Base-by-base conservation (phyloP, 202 grass and related monocot genomes). In the Bolboschoenoplectus hybrid region DNA sequence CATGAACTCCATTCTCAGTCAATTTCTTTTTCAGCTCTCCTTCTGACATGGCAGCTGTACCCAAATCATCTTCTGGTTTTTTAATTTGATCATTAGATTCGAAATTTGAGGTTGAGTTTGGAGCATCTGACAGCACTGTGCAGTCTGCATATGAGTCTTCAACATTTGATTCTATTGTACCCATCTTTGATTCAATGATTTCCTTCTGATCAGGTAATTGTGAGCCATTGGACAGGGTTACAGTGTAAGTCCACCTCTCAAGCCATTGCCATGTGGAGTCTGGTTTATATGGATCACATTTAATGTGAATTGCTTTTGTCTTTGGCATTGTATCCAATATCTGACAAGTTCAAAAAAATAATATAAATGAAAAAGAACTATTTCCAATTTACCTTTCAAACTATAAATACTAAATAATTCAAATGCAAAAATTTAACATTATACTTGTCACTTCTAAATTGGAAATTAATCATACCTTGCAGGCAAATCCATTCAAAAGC, bases 221-320 rank as follows among this genome's bases (percentile, higher is more conserved):
- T 17, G 52, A 84, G 12, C 6, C 63, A 69, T 72, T 84, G 46
- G 26, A 62, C 64, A 87, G 53, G 26, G 77, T 87, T 76, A 91
- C 64, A 45, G 92, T 86, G 84, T 87, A 34, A 84, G 87, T 91
- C 97, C 97, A 99, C 87, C 90, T 99, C 80, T 96, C 90, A 91
- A 99, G 89, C 97, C 97, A 99, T 78, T 96, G 68, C 93, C 97
- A 99, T 85, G 87, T 87, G 50, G 70, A 73, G 95, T 99, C 90
- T 88, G 88, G 87, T 81, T 92, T 92, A 60, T 87, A 99, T 81
- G 90, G 89, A 89, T 99, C 89, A 74, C 97, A 99, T 81, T 90
- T 97, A 70, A 96, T 93, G 85, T 90, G 81, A 81, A 94, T 82
- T 61, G 80, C 69, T 85, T 97, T 99, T 85, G 86, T 89, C 63